Conservation (phyloP, 2,329 filamentous ascomycete species). For the Tolypocladium paradoxum region DNA sequence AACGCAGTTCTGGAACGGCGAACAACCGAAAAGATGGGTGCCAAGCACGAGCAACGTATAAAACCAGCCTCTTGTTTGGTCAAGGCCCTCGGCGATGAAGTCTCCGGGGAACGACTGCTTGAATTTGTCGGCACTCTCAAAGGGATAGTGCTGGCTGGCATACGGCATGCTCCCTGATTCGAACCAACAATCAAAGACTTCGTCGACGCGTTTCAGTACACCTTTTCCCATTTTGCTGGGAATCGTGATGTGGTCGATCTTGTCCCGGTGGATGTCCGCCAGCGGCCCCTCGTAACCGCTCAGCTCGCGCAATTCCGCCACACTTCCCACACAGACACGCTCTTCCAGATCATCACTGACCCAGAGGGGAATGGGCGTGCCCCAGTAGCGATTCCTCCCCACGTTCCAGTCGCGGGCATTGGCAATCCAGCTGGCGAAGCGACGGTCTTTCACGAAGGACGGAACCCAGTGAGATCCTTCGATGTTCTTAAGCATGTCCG, state of each 20-base stretch:
- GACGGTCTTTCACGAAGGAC: slow-evolving; percentile 77
- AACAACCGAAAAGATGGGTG: slow-evolving; percentile 72
- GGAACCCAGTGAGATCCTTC: slow-evolving; percentile 89
- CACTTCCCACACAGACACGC: slow-evolving; percentile 73
- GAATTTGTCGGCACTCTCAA: slow-evolving; percentile 76
- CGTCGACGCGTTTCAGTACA: slow-evolving; percentile 65
- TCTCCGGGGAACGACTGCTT: slow-evolving; percentile 77
- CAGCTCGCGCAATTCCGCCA: slow-evolving; percentile 71
- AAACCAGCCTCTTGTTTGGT: slow-evolving; percentile 95
- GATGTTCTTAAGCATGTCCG: slow-evolving; percentile 83
- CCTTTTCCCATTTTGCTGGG: slow-evolving; percentile 83
- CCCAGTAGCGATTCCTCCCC: slow-evolving; percentile 90
- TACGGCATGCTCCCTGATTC: slow-evolving; percentile 96
- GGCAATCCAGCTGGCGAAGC: slow-evolving; percentile 84
- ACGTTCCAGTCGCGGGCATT: slow-evolving; percentile 95
- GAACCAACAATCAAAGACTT: slow-evolving; percentile 96
- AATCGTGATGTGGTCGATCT: slow-evolving; percentile 89
- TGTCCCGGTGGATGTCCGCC: slow-evolving; percentile 81
- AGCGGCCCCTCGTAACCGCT: slow-evolving; percentile 80
- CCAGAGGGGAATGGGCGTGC: slow-evolving; percentile 86
- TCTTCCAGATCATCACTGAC: slow-evolving; percentile 83
- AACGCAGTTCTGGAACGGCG: slow-evolving; percentile 92
- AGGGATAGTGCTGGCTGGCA: slow-evolving; percentile 82
- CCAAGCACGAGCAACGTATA: slow-evolving; percentile 86
- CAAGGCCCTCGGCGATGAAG: slow-evolving; percentile 87